Evolutionary conservation across 345 rosid genomes (phyloP), one percentile per base, ranked within the genome.

Genomic region (Arabidopsis arenosa): DNA sequence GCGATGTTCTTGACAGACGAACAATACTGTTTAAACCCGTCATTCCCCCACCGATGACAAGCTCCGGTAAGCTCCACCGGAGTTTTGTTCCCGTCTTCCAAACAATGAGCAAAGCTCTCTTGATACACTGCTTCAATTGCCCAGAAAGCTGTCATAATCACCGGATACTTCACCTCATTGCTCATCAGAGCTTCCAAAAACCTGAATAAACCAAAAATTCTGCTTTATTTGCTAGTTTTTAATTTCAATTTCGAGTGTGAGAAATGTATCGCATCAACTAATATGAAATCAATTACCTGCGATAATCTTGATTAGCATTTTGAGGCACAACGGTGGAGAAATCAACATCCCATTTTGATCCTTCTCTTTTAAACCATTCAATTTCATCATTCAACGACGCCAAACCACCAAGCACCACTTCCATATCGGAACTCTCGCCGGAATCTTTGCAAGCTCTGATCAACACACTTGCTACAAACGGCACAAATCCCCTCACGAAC

Each of bases 41-140:
- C 87, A 7, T 83, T 90, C 13, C 98, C 98, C 97, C 98, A 92
- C 70, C 98, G 86, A 68, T 70, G 68, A 84, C 98, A 94, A 26
- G 93, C 84, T 58, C 83, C 83, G 13, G 61, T 73, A 1, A 94
- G 75, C 39, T 86, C 91, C 0, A 67, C 44, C 6, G 91, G 89
- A 49, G 87, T 85, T 28, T 78, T 84, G 45, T 68, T 58, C 66
- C 84, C 91, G n/a, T 82, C 84, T 44, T 82, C 96, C 37, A 89
- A 76, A 84, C 97, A 92, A 66, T 83, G 86, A 3, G 93, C 87
- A 33, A 90, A 92, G 70, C 97, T 88, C 85, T 85, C 90, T 68
- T 85, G 97, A 75, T 92, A 92, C 47, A 87, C 90, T 1, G 90
- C 80, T 83, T 94, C 97, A 0, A 89, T 89, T 13, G 88, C 91